Base-by-base conservation (phyloP, 345 rosid genomes). In the Clarkia xantiana region DNA sequence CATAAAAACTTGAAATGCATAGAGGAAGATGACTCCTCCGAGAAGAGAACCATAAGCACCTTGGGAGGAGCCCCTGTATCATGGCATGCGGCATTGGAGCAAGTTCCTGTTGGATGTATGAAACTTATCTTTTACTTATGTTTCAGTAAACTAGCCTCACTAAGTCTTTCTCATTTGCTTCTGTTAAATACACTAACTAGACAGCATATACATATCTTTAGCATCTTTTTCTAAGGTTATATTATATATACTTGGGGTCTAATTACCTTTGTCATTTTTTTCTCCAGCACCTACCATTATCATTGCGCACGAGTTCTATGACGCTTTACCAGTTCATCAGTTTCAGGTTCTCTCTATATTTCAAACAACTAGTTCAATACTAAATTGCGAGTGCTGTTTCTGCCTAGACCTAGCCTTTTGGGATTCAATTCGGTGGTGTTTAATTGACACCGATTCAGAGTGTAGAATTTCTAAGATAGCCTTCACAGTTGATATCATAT, bases 291-390 rank as follows among this genome's bases (percentile, higher is more conserved):
- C 98, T 25, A 61, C 85, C 44, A 76, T 86, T 59, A 72, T 91
- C 54, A 73, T 86, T 63, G 94, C 90, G 49, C 96, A 91, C 62
- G 93, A 91, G 69, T 91, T 91, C 64, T 86, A 76, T 59, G 98
- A 91, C 71, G 98, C 96, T 52, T 78, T 90, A 58, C 94, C 98
- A 16, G 73, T 91, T 58, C 91, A 86, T 69, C 97, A 90, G 42
- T 86, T 90, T 70, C 97, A 82, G 96, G 97, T 90, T 51, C 45
- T 82, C 73, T 17, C 38, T 10, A 18, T 25, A 19, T 3, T 48
- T 48, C 22, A 22, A 25, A 4, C 9, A 15, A 29, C 5, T 3
- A 29, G 2, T 29, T 29, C 36, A 29, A 29, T 29, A 2, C 36
- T 29, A 29, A 29, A 29, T 22, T 34, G 23, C 16, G 11, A 3